A percentile compares a stretch with the other conserved stretches of the same genome.
These are phyloP conservation scores for Asterochloris sp. DNA, from an alignment of 139 green algal species.

Conservation along the genomic window DNA sequence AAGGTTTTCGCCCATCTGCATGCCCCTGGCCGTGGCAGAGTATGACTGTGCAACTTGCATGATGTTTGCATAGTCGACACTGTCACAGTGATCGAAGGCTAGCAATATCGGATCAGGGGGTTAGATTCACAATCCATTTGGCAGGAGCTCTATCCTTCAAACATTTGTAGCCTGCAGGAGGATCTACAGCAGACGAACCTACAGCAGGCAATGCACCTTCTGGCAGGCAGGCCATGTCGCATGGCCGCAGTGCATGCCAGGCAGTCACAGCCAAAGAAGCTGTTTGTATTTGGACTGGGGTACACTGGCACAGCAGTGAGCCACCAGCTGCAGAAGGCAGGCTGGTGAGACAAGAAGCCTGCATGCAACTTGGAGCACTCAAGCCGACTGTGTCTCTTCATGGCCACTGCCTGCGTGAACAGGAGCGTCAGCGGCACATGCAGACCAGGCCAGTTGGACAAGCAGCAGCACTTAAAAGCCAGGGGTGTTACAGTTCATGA, in stretches of 20 bases:
- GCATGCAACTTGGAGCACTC: not conserved
- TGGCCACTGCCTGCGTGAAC: conserved; percentile 11
- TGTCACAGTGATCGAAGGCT: too few relatives aligned
- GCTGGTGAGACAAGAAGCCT: not conserved
- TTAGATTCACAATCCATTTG: too few relatives aligned
- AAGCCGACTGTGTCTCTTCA: not conserved
- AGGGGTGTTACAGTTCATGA: conserved; percentile 5
- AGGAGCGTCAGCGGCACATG: conserved; percentile 37
- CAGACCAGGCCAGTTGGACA: conserved; percentile 6
- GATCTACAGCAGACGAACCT: too few relatives aligned
- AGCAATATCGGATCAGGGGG: too few relatives aligned
- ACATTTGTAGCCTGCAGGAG: too few relatives aligned
- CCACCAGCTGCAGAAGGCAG: not conserved
- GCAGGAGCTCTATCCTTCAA: too few relatives aligned
- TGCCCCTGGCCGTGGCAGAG: too few relatives aligned
- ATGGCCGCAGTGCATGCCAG: not conserved
- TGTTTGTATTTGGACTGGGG: conserved; percentile 42
- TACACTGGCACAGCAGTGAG: conserved; percentile 24
- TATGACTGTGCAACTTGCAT: too few relatives aligned
- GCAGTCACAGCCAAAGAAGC: not conserved
- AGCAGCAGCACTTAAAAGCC: not conserved
- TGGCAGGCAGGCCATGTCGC: too few relatives aligned
- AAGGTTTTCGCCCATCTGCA: too few relatives aligned
- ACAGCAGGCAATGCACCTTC: too few relatives aligned
- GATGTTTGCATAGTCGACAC: too few relatives aligned